Percentiles rank a stretch among this genome's conserved stretches.
Evolutionary conservation across 352 stramenopile species (phyloP).

Genomic region (Peronospora farinosa): DNA sequence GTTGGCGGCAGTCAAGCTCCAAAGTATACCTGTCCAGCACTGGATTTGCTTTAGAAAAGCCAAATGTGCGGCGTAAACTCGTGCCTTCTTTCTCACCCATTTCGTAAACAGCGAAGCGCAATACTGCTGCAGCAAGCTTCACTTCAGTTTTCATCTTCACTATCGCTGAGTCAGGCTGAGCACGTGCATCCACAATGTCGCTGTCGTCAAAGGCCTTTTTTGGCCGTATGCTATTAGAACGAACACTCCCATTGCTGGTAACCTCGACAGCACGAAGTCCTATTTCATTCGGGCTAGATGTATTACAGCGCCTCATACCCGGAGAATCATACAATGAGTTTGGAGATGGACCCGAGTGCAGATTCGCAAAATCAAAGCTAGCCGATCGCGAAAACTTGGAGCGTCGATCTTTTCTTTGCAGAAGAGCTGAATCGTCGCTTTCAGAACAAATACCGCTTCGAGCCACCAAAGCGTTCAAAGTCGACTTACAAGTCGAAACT

Average conservation of each 20-base stretch:
- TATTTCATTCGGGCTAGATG: conserved; percentile 19
- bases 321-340: conserved; percentile 20
- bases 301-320: conserved; percentile 25
- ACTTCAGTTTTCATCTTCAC: conserved; percentile 29
- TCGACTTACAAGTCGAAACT: conserved; percentile 2
- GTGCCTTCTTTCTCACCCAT: conserved; percentile 52
- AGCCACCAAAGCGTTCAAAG: conserved; percentile 4
- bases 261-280: conserved; percentile 8
- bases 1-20: conserved; percentile 64
- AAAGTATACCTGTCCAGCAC: conserved; percentile 74
- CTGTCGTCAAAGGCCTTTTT: conserved; percentile 78
- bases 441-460: conserved; percentile 1
- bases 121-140: conserved; percentile 51
- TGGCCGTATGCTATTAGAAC: conserved; percentile 24
- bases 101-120: conserved; percentile 72
- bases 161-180: conserved; percentile 22
- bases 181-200: conserved; percentile 63
- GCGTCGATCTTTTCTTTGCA: conserved; percentile 24
- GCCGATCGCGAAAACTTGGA: conserved; percentile 63
- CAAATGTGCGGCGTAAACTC: conserved; percentile 51
- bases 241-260: conserved; percentile 17
- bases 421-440: conserved; percentile 1
- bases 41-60: conserved; percentile 63
- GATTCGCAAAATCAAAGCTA: conserved; percentile 66
- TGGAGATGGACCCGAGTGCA: conserved; percentile 26